Base-by-base conservation (phyloP, 345 rosid genomes). In the Salix purpurea region DNA sequence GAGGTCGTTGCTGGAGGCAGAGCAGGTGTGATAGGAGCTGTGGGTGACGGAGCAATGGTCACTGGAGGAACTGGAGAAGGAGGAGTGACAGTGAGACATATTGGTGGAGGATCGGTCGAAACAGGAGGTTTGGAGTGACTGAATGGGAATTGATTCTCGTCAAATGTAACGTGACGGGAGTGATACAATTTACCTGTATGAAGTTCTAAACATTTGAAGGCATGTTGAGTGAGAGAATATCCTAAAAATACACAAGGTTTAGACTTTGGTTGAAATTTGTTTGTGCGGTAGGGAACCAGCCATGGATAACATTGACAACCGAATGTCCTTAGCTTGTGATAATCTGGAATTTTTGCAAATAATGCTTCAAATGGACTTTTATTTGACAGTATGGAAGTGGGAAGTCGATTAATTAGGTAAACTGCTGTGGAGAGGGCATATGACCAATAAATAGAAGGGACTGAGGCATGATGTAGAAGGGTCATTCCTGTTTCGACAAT, bases 21-120 rank as follows among this genome's bases (percentile, higher is more conserved):
- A 32, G 34, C 34, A 3, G 34, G 4, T 32, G 34, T 32, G 34
- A 32, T 3, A 32, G 34, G 34, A 4, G 4, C 0, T 32, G 3
- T 32, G 3, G 34, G 2, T 32, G 34, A 2, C 4, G 4, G 34
- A 32, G 34, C 34, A 32, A 32, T 32, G 34, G 34, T 32, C 34
- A 50, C 7, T 16, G 0, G n/a, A 50, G 56, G 6, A 5, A 50
- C 58, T 5, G 0, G 58, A 50, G n/a, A 15, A 50, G 7, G 58
- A 1, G n/a, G n/a, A 16, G 1, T 0, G 0, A 0, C 3, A 4
- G 6, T 1, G 5, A 7, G n/a, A 0, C 58, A 50, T 9, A 0
- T 0, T 50, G n/a, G 0, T 37, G 1, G 40, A 39, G 0, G 0
- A 0, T 4, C 34, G 1, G 4, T 7, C 1, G n/a, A 2, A 18